Percentiles rank a stretch among this genome's conserved stretches.
Evolutionary conservation across 108 stramenopile species (phyloP).

Genomic region (Aurantiochytrium sp.): DNA sequence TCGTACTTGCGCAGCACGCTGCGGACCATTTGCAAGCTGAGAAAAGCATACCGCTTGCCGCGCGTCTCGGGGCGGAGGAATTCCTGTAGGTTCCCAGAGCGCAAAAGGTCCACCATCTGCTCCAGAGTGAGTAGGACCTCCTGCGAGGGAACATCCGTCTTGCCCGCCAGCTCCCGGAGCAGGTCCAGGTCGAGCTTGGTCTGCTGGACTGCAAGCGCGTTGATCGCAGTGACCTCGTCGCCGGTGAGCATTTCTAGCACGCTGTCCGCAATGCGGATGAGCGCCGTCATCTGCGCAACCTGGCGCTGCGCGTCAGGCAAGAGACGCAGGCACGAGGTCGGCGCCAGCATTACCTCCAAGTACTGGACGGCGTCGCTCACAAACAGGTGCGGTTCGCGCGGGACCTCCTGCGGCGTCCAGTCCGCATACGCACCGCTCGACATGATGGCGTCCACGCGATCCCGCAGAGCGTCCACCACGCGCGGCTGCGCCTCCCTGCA

Average conservation of each 20-base stretch:
- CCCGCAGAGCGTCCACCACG: neutral
- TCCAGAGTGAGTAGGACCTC: neutral
- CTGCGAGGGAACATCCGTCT: neutral
- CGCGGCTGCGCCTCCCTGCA: neutral
- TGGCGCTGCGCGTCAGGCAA: neutral
- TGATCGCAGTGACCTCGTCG: neutral
- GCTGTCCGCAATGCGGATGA: neutral
- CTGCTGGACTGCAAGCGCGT: neutral
- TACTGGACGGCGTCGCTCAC: neutral
- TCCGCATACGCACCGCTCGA: neutral
- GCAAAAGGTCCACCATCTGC: neutral
- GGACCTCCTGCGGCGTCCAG: neutral
- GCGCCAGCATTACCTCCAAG: neutral
- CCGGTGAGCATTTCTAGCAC: neutral
- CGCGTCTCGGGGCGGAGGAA: neutral
- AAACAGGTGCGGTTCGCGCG: neutral
- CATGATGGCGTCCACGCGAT: neutral
- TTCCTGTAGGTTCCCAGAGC: neutral
- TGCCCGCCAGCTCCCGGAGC: neutral
- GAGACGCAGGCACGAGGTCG: neutral
- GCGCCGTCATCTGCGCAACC: neutral
- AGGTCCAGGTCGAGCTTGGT: neutral
- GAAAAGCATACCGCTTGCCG: neutral
- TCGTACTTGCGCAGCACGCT: conserved; percentile 19
- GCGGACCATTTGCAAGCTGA: neutral